These are phyloP conservation scores for Alternaria sp. DNA, from an alignment of 2,329 filamentous ascomycete genomes.

Conservation along the genomic window DNA sequence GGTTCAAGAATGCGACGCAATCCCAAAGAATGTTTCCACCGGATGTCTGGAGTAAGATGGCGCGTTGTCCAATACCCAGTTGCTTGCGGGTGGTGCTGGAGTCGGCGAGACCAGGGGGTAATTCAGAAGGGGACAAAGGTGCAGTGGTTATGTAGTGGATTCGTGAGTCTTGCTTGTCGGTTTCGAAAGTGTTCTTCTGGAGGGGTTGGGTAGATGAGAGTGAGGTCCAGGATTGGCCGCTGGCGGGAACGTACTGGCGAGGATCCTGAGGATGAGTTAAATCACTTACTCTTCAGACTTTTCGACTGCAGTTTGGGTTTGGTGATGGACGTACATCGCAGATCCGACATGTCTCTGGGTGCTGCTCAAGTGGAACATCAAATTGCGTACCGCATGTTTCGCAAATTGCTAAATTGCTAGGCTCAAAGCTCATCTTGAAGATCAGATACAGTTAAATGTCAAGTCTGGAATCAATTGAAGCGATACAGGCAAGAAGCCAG, in stretches of 20 bases:
- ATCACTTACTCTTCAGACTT: background rate
- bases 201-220: slow-evolving; percentile 57
- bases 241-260: slow-evolving; percentile 72
- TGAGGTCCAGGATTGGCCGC: slow-evolving; percentile 72
- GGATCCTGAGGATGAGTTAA: slow-evolving; percentile 57
- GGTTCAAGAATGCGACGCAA: slow-evolving; percentile 74
- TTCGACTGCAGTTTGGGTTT: background rate
- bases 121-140: slow-evolving; percentile 29
- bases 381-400: slow-evolving; percentile 76
- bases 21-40: slow-evolving; percentile 83
- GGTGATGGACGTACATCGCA: slow-evolving; percentile 68
- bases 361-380: slow-evolving; percentile 59
- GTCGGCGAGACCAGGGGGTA: slow-evolving; percentile 47
- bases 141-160: slow-evolving; percentile 58
- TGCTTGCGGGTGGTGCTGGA: slow-evolving; percentile 51
- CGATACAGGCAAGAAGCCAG: background rate
- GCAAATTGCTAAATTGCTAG: slow-evolving; percentile 66
- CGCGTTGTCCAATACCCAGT: slow-evolving; percentile 79
- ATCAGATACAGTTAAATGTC: background rate
- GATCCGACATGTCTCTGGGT: slow-evolving; percentile 69
- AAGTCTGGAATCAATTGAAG: background rate
- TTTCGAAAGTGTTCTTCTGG: slow-evolving; percentile 65
- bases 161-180: slow-evolving; percentile 56
- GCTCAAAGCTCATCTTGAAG: slow-evolving; percentile 38
- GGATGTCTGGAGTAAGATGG: slow-evolving; percentile 72